A percentile compares a stretch with the other conserved stretches of the same genome.
These are phyloP conservation scores for Zelopaecilomyces penicillatus DNA, from an alignment of 2,329 filamentous ascomycete species.

Conservation along the genomic window DNA sequence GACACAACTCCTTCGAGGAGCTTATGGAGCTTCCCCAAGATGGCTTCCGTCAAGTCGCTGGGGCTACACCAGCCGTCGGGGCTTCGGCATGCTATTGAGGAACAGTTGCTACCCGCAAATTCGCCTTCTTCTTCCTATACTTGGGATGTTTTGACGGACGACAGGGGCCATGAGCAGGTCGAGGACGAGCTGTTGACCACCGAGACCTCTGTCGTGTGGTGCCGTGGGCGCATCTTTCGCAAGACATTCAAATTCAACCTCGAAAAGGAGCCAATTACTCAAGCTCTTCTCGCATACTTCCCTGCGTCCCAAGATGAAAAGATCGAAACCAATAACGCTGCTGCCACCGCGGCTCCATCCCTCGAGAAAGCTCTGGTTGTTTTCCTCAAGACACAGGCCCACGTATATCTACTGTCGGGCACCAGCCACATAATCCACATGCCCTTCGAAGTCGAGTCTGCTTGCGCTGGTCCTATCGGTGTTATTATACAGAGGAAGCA, in stretches of 20 bases:
- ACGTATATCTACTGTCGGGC: conserved; percentile 85
- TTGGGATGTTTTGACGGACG: conserved; percentile 58
- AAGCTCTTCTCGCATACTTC: conserved; percentile 81
- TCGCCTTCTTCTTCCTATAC: conserved; percentile 58
- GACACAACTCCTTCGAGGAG: conserved; percentile 4
- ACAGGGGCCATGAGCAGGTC: conserved; percentile 31
- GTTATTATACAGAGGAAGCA: conserved; percentile 79
- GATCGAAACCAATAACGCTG: conserved; percentile 5
- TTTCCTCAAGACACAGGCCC: conserved; percentile 84
- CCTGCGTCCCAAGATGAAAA: conserved; percentile 41
- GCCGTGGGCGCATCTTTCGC: conserved; percentile 72
- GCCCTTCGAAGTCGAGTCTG: conserved; percentile 87
- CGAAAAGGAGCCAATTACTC: conserved; percentile 78
- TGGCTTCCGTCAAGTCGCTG: conserved; percentile 87
- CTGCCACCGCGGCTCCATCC: conserved; percentile 9
- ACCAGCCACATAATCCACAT: conserved; percentile 85
- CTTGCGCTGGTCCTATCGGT: conserved; percentile 73
- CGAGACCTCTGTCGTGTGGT: conserved; percentile 75
- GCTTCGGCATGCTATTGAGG: conserved; percentile 72
- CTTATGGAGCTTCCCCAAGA: conserved; percentile 36
- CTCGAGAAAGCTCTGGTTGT: conserved; percentile 71
- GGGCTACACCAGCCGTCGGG: conserved; percentile 84
- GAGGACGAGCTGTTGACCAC: conserved; percentile 80
- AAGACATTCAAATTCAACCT: conserved; percentile 79
- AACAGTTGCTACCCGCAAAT: conserved; percentile 65